Evolutionary conservation across 2,329 filamentous ascomycete genomes (phyloP).

Genomic region (Aureobasidium sp.): DNA sequence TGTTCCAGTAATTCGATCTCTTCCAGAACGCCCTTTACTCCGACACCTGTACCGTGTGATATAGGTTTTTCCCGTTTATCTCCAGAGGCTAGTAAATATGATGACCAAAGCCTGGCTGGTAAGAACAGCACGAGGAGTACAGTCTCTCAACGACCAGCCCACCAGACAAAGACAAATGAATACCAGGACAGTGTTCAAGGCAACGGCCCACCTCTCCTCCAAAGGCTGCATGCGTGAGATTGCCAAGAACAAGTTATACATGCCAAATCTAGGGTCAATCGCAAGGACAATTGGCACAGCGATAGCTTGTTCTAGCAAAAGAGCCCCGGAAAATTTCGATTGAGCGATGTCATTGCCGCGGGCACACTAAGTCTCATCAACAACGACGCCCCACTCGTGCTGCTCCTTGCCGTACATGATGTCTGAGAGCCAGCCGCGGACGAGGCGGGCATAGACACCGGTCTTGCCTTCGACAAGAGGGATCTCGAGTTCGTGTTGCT

Average conservation of each 20-base stretch:
- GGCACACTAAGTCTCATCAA: slow-evolving; percentile 30
- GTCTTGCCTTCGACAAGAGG: slow-evolving; percentile 31
- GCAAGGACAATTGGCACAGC: not conserved
- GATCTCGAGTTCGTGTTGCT: slow-evolving; percentile 37
- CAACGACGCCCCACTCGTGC: slow-evolving; percentile 42
- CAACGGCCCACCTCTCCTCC: not conserved
- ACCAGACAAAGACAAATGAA: not conserved
- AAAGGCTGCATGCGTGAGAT: not conserved
- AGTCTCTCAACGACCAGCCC: not conserved
- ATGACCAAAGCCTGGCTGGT: not conserved
- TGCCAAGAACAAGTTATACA: not conserved
- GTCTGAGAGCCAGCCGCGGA: slow-evolving; percentile 42
- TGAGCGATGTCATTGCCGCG: not conserved
- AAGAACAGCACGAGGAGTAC: not conserved
- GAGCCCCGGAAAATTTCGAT: not conserved
- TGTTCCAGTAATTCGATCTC: too few relatives aligned
- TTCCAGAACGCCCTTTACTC: too few relatives aligned
- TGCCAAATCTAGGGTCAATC: not conserved
- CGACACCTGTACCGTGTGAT: too few relatives aligned
- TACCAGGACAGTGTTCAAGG: not conserved
- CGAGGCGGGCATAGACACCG: slow-evolving; percentile 33
- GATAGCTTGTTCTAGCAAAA: not conserved
- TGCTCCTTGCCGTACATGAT: slow-evolving; percentile 44
- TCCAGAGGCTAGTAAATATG: not conserved
- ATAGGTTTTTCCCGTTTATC: too few relatives aligned